Base-by-base conservation (phyloP, 140 eudicot genomes). In the Flaveria floridana region DNA sequence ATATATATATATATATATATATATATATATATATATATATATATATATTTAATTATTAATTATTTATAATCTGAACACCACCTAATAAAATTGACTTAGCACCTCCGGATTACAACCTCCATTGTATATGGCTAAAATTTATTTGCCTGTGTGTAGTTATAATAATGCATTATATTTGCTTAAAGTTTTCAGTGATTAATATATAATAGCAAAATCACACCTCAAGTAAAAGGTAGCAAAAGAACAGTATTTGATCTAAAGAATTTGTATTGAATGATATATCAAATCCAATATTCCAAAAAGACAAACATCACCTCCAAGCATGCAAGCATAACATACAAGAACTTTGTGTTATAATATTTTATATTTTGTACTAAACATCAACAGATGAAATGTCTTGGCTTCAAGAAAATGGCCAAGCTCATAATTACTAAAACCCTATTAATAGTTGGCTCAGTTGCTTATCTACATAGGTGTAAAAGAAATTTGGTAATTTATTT, bases 371-470 rank as follows among this genome's bases (percentile, higher is more conserved):
- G 7, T 48, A 23, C 20, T 23, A 69, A 25, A 28, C 52, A 26
- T 37, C 62, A 70, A 50, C 30, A 26, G 9, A 68, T 68, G 44
- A 47, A 11, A 68, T 19, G 37, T 65, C 19, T 65, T n/a, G 25
- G 71, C 71, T 65, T 21, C 70, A 18, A 41, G 28, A 46, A 68
- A 46, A 68, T 46, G 42, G 19, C 44, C 61, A 47, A 48, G 21
- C 14, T 34, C 41, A 34, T 34, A 5, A 34, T 34, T 34, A 5
- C 41, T 34, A 34, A 34, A 34, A 34, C 8, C 41, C 41, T 34
- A 1, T 34, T 34, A 34, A 34, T 6, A 34, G 8, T 34, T 6
- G 8, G 41, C 41, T 34, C 8, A 5, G 41, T 34, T 34, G 41
- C 6, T 34, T 34, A 34, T 34, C 41, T 34, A 34, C 41, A 34